Evolutionary conservation across 169 alveolate genomes (phyloP).

Genomic region (Plasmodium ovale): DNA sequence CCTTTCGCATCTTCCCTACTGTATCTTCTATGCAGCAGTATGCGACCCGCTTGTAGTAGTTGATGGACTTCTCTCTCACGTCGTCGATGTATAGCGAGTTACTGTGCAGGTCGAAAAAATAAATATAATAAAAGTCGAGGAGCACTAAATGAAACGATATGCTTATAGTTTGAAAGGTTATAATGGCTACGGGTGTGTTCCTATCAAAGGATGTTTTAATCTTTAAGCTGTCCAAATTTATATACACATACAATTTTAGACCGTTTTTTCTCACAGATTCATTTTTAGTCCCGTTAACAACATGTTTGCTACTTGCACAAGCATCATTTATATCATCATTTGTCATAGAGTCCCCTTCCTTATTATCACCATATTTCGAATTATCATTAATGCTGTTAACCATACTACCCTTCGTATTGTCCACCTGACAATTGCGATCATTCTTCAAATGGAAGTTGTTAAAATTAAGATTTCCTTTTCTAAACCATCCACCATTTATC

Average conservation of each 20-base stretch:
- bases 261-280: slow-evolving; percentile 28
- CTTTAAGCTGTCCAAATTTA: slow-evolving; percentile 67
- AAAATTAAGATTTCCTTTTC: slow-evolving; percentile 33
- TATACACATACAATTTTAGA: slow-evolving; percentile 46
- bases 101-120: slow-evolving; percentile 68
- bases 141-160: slow-evolving; percentile 66
- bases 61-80: slow-evolving; percentile 51
- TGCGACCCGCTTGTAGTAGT: slow-evolving; percentile 75
- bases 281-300: background rate
- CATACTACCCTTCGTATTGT: background rate
- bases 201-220: slow-evolving; percentile 65
- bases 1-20: background rate
- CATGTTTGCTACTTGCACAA: background rate
- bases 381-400: background rate
- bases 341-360: background rate
- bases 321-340: background rate
- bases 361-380: background rate
- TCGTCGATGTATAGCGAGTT: slow-evolving; percentile 74
- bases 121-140: slow-evolving; percentile 62
- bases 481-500: slow-evolving; percentile 61
- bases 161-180: slow-evolving; percentile 63
- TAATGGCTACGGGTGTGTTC: slow-evolving; percentile 62
- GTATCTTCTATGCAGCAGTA: slow-evolving; percentile 74
- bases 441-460: slow-evolving; percentile 4
- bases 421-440: background rate